Evolutionary conservation across 768 basidiomycete genomes (phyloP).

Genomic region (Panaeolus cyanescens): DNA sequence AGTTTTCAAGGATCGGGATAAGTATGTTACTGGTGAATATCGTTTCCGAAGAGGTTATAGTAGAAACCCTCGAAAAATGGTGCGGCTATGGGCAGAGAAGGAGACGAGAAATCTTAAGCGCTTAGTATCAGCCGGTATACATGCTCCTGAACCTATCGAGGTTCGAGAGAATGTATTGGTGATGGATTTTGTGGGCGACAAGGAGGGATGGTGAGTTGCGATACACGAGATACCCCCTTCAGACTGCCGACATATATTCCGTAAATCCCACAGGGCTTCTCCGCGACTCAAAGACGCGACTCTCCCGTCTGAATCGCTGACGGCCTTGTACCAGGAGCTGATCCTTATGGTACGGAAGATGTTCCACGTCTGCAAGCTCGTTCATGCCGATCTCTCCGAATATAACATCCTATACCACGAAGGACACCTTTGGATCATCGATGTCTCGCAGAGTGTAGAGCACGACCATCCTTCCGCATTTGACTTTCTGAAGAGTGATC

Average conservation of each 20-base stretch:
- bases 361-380: slow-evolving; percentile 89
- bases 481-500: slow-evolving; percentile 92
- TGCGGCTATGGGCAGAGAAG: slow-evolving; percentile 98
- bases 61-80: slow-evolving; percentile 98
- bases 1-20: slow-evolving; percentile 95
- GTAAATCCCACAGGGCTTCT: slow-evolving; percentile 64
- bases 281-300: slow-evolving; percentile 91
- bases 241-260: not conserved
- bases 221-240: not conserved
- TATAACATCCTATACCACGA: slow-evolving; percentile 95
- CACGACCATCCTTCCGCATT: slow-evolving; percentile 97
- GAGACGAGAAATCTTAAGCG: slow-evolving; percentile 96
- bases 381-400: slow-evolving; percentile 97
- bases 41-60: slow-evolving; percentile 92
- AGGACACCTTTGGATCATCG: slow-evolving; percentile 87
- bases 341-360: slow-evolving; percentile 79
- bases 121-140: slow-evolving; percentile 78
- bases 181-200: slow-evolving; percentile 88
- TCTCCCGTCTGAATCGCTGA: slow-evolving; percentile 47
- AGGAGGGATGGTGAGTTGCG: slow-evolving; percentile 72
- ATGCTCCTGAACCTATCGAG: slow-evolving; percentile 87
- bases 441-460: slow-evolving; percentile 98
- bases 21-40: slow-evolving; percentile 94
- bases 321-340: slow-evolving; percentile 74
- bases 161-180: slow-evolving; percentile 96